phyloP scores from a whole-genome alignment of 257 asterid species.

The Paulownia fortunei region DNA sequence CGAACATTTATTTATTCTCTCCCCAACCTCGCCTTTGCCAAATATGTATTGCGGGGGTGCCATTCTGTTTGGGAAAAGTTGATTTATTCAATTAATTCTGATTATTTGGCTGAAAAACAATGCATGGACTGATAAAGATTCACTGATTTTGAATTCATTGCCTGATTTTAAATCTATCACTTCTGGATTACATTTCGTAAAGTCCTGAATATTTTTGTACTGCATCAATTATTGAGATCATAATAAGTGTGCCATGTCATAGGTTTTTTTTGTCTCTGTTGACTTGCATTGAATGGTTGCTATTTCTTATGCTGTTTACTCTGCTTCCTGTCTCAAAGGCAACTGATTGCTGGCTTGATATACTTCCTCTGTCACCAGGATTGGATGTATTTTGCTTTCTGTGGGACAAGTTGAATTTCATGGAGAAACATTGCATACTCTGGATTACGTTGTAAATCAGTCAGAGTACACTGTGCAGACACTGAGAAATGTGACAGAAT shows the following conservation, averaged over 20 bases:
- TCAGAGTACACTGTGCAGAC: constrained; percentile 90
- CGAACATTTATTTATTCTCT: not conserved
- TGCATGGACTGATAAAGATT: too few species aligned
- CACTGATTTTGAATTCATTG: too few species aligned
- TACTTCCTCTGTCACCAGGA: constrained; percentile 52
- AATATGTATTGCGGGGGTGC: too few species aligned
- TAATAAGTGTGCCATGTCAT: not conserved
- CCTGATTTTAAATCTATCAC: too few species aligned
- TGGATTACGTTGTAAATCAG: constrained; percentile 86
- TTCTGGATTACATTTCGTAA: too few species aligned
- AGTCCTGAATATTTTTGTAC: too few species aligned
- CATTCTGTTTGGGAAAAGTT: too few species aligned
- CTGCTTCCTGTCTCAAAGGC: not conserved
- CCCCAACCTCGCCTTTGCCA: not conserved
- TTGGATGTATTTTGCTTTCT: constrained; percentile 89
- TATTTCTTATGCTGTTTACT: not conserved
- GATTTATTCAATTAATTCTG: too few species aligned
- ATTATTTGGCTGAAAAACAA: too few species aligned
- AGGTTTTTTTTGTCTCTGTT: not conserved
- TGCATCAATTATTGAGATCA: too few species aligned
- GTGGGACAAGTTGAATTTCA: constrained; percentile 89
- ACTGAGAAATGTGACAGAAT: constrained; percentile 81
- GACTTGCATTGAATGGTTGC: not conserved
- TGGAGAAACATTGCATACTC: constrained; percentile 74
- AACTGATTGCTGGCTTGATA: constrained; percentile 7